phyloP scores from a whole-genome alignment of 495 filamentous ascomycete genomes.

The Hyphodiscus hymeniophilus region DNA sequence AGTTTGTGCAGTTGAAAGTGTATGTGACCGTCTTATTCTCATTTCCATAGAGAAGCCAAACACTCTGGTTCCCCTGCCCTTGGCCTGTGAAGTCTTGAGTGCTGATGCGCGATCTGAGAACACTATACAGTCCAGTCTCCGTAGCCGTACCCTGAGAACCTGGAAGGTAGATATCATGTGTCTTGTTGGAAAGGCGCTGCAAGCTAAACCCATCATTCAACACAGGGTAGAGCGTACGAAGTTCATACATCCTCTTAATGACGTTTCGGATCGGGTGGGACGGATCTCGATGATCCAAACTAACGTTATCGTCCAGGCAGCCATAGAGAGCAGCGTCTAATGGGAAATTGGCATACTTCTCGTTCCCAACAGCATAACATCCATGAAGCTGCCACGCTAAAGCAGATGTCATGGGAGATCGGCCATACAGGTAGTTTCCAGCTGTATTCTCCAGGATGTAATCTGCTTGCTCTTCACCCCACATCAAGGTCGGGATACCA shows the following conservation, averaged over 20 bases:
- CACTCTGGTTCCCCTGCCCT: not conserved
- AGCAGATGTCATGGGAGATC: constrained; percentile 57
- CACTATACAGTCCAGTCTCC: constrained; percentile 62
- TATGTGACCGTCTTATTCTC: not conserved
- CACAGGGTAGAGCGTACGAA: constrained; percentile 50
- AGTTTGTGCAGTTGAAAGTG: not conserved
- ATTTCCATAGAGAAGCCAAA: not conserved
- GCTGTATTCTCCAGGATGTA: constrained; percentile 62
- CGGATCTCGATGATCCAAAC: too few species aligned
- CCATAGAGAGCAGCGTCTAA: constrained; percentile 27
- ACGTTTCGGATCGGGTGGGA: constrained; percentile 43
- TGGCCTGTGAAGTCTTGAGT: constrained; percentile 43
- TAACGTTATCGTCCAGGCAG: too few species aligned
- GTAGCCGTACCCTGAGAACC: constrained; percentile 41
- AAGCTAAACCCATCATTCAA: constrained; percentile 59
- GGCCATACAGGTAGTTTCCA: constrained; percentile 62
- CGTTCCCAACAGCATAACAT: constrained; percentile 50
- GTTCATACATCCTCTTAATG: constrained; percentile 57
- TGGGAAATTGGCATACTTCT: constrained; percentile 53
- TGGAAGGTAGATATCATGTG: constrained; percentile 49
- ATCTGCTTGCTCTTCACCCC: constrained; percentile 65
- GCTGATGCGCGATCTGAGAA: constrained; percentile 40
- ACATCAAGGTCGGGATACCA: constrained; percentile 56
- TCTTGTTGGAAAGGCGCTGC: too few species aligned
- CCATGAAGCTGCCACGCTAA: constrained; percentile 65